A percentile compares a stretch with the other conserved stretches of the same genome.
These are phyloP conservation scores for Eragrostis tef DNA, from an alignment of 202 grass and related monocot genomes.

Conservation along the genomic window DNA sequence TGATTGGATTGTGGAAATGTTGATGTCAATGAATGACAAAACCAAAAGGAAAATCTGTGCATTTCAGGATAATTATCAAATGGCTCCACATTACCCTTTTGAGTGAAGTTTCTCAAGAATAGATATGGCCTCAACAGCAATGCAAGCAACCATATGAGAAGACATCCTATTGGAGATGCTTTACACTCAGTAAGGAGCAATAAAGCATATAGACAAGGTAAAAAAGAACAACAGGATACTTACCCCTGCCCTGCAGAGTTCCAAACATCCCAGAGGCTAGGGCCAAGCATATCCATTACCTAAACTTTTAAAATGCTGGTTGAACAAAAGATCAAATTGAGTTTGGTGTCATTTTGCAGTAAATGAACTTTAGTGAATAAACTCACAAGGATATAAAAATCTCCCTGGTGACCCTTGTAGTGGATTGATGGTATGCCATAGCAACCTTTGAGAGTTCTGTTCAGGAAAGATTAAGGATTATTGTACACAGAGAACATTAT, in stretches of 20 bases:
- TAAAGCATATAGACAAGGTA: too few relatives aligned
- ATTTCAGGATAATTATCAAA: background rate
- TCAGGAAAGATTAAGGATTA: constrained; percentile 7
- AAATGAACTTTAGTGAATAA: constrained; percentile 43
- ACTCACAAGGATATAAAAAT: constrained; percentile 95
- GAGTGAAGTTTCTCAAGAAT: constrained; percentile 96
- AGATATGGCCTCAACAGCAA: constrained; percentile 89
- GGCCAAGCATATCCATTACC: constrained; percentile 99
- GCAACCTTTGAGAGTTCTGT: constrained; percentile 79
- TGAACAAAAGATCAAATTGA: background rate
- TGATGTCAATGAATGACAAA: constrained; percentile 12
- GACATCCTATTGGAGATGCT: constrained; percentile 72
- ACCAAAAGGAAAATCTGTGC: constrained; percentile 23
- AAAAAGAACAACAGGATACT: constrained; percentile 32
- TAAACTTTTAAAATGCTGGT: constrained; percentile 22
- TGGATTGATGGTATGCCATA: constrained; percentile 90
- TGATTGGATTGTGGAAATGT: constrained; percentile 4
- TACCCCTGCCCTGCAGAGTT: constrained; percentile 85
- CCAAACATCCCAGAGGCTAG: constrained; percentile 98
- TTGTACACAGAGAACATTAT: constrained; percentile 13
- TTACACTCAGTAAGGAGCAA: constrained; percentile 18
- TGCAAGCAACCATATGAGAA: constrained; percentile 85
- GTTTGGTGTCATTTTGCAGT: background rate
- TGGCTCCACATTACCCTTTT: constrained; percentile 64
- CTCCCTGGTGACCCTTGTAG: constrained; percentile 84